phyloP scores from a whole-genome alignment of 192 early-diverging fungal genomes.

The Obelidium mucronatum region DNA sequence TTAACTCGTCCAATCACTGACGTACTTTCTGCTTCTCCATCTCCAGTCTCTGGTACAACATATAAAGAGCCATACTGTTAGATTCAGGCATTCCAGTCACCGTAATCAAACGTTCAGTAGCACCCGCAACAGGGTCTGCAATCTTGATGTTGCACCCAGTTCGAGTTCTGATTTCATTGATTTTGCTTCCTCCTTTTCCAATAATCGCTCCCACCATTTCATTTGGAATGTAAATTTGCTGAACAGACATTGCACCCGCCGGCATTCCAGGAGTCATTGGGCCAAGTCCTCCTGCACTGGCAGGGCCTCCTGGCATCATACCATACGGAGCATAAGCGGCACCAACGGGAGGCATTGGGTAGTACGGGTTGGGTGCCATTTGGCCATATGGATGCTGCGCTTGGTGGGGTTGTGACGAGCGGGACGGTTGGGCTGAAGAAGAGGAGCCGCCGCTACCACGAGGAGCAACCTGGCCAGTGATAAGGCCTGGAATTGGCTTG shows the following conservation, averaged over 20 bases:
- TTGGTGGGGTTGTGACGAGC: neutral
- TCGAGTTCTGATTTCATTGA: constrained; percentile 57
- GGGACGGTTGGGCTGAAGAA: neutral
- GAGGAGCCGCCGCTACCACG: neutral
- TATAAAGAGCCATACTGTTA: constrained; percentile 89
- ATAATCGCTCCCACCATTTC: constrained; percentile 99
- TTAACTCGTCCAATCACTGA: neutral
- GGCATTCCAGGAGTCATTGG: constrained; percentile 39
- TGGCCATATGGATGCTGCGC: constrained; percentile 8
- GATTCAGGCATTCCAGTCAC: constrained; percentile 87
- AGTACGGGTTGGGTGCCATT: constrained; percentile 16
- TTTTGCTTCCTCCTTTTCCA: constrained; percentile 81
- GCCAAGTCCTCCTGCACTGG: constrained; percentile 6
- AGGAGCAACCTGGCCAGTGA: constrained; percentile 25
- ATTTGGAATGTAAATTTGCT: constrained; percentile 91
- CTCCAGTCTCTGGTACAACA: constrained; percentile 91
- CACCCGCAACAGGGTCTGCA: constrained; percentile 79
- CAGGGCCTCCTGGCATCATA: neutral
- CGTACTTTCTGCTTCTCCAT: constrained; percentile 61
- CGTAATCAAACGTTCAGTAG: constrained; percentile 88
- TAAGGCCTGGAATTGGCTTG: constrained; percentile 40
- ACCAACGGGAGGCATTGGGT: neutral
- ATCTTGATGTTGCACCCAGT: constrained; percentile 82
- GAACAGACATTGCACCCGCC: constrained; percentile 54
- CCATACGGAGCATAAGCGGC: neutral